Conservation (phyloP, 192 early-diverging fungal genomes). For the Coemansia sp. region DNA sequence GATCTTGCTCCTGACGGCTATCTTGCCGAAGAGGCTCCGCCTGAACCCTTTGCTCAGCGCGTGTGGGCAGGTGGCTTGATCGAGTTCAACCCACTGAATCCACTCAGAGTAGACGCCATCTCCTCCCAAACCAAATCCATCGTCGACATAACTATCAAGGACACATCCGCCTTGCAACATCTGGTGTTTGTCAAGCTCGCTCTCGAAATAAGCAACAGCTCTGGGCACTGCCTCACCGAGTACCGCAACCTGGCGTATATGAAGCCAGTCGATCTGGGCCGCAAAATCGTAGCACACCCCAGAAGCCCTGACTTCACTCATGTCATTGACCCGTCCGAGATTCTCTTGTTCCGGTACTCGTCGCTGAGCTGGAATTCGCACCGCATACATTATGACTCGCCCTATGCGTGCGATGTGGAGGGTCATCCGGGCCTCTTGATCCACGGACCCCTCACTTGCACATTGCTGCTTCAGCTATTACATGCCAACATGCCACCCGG, state of each 20-base stretch:
- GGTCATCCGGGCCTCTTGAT: constrained; percentile 69
- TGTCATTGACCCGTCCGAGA: constrained; percentile 59
- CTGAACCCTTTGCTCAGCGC: constrained; percentile 68
- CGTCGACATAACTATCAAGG: constrained; percentile 57
- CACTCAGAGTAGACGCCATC: constrained; percentile 62
- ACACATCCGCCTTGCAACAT: constrained; percentile 41
- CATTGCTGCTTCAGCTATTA: constrained; percentile 68
- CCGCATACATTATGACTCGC: constrained; percentile 81
- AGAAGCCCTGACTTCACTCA: constrained; percentile 62
- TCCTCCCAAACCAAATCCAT: constrained; percentile 61
- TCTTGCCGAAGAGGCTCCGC: constrained; percentile 72
- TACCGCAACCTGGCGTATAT: constrained; percentile 68
- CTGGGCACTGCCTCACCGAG: constrained; percentile 64
- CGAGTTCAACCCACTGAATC: constrained; percentile 58
- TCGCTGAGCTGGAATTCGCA: constrained; percentile 90
- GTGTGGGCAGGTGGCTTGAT: constrained; percentile 89
- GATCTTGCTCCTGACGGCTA: constrained; percentile 82
- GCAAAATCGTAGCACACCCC: constrained; percentile 42
- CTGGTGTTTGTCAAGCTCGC: constrained; percentile 70
- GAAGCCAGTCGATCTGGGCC: constrained; percentile 28
- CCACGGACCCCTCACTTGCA: constrained; percentile 79
- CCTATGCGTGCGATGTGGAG: constrained; percentile 67
- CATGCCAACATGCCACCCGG: constrained; percentile 48
- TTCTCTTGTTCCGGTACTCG: constrained; percentile 83
- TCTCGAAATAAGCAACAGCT: constrained; percentile 61